These are phyloP conservation scores for Apiotrichum akiyoshidainum DNA, from an alignment of 1,284 basidiomycete species.

Conservation along the genomic window DNA sequence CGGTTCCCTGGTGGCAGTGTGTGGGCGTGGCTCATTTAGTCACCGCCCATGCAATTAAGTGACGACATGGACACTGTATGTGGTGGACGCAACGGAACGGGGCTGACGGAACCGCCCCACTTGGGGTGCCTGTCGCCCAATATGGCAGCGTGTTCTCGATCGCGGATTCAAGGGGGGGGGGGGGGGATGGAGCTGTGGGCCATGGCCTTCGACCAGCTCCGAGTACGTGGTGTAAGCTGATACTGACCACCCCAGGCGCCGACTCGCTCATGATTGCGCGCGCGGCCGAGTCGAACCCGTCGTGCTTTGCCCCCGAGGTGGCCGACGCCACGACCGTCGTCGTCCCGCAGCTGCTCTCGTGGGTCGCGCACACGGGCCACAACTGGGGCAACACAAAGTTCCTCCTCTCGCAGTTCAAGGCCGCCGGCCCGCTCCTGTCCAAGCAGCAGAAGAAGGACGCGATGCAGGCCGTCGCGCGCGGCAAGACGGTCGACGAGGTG, in stretches of 20 bases:
- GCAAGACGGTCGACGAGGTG: conserved; percentile 67
- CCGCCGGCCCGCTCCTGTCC: conserved; percentile 52
- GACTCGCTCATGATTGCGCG: conserved; percentile 94
- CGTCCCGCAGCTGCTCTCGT: conserved; percentile 69
- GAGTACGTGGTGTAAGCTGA: neutral
- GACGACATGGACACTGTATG: too few species aligned
- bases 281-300: conserved; percentile 87
- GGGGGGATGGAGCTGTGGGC: too few species aligned
- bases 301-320: conserved; percentile 70
- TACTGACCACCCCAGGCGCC: conserved; percentile 58
- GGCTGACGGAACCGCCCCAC: too few species aligned
- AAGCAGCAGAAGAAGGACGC: conserved; percentile 62
- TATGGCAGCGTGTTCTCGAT: too few species aligned
- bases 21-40: too few species aligned
- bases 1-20: too few species aligned
- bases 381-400: conserved; percentile 88
- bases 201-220: too few species aligned
- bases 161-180: too few species aligned
- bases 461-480: conserved; percentile 58
- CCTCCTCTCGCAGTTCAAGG: conserved; percentile 75
- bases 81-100: neutral
- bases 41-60: too few species aligned
- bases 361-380: conserved; percentile 67
- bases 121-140: too few species aligned
- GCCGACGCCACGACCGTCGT: conserved; percentile 68